These are phyloP conservation scores for Mycena sanguinolenta DNA, from an alignment of 768 basidiomycete species.

Conservation along the genomic window DNA sequence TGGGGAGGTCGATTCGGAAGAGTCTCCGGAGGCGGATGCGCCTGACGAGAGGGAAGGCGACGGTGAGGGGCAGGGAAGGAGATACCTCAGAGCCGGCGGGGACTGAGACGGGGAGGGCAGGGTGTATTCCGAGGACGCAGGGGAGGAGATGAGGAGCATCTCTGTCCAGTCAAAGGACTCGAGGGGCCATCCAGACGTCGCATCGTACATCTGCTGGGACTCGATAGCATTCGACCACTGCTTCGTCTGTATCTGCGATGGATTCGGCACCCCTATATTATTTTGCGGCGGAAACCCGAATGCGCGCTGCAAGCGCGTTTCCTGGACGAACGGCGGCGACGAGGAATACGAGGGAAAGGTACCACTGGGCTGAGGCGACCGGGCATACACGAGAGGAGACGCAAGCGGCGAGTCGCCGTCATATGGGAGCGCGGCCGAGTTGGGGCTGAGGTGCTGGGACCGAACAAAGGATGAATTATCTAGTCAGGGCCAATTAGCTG, in stretches of 20 bases:
- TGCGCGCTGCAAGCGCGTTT: not conserved
- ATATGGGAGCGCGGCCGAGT: not conserved
- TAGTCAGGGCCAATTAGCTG: not conserved
- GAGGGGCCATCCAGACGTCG: constrained; percentile 3
- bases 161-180: constrained; percentile 17
- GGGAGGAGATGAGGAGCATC: not conserved
- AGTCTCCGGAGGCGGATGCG: not conserved
- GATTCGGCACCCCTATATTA: not conserved
- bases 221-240: not conserved
- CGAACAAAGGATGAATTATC: not conserved
- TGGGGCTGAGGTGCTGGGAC: not conserved
- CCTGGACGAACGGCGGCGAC: not conserved
- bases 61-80: not conserved
- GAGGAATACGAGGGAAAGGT: not conserved
- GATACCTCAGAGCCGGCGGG: not conserved
- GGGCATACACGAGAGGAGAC: not conserved
- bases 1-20: not conserved
- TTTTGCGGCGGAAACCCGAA: not conserved
- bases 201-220: constrained; percentile 11
- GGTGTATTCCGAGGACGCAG: constrained; percentile 4
- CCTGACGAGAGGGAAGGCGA: constrained; percentile 5
- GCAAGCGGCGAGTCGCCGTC: not conserved
- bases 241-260: too few relatives aligned
- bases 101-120: not conserved
- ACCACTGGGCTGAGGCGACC: not conserved